Evolutionary conservation across 2,329 filamentous ascomycete genomes (phyloP), one percentile per base, ranked within the genome.

Genomic region (Tolypocladium guangdongense): DNA sequence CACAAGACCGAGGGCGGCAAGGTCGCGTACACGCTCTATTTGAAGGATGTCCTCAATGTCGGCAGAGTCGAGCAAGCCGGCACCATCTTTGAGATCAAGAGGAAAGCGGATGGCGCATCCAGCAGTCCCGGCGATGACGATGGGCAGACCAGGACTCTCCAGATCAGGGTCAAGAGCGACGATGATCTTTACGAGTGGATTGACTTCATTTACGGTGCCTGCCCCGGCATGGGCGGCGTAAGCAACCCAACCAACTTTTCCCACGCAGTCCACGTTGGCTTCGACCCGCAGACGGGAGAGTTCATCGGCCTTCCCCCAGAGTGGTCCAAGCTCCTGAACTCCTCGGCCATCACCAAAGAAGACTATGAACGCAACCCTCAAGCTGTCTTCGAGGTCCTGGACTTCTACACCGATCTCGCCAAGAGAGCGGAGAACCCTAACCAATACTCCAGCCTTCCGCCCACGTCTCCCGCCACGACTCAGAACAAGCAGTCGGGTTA

Each of bases 151-250:
- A 90, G 88, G 68, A 88, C 89, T 4, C 82, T 96, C 51, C 90
- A 93, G 58, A 93, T 96, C 68, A 90, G 88, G 67, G 90, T 97
- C 63, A 95, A 96, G 72, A 87, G 85, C 54, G 93, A 99, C 64
- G 92, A 96, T 65, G 93, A 99, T 62, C 83, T 99, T 52, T 99
- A 99, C 70, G 90, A 95, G 64, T 99, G 93, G 93, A 96, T 97
- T 64, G 93, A 99, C 70, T 89, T 91, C 68, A 95, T 99, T 60
- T 97, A 97, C 68, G 90, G 92, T 62, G 87, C 92, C 59, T 97
- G 92, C 69, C 93, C 93, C 20, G 92, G 90, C 57, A 96, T 97
- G 90, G 91, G 93, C 57, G 93, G 93, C 62, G 93, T 99, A 54
- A 96, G 92, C 73, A 96, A 97, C 70, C 93, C 93, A 7, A 97